These are phyloP conservation scores for Aspergillus sparsus DNA, from an alignment of 495 filamentous ascomycete species.

Conservation along the genomic window DNA sequence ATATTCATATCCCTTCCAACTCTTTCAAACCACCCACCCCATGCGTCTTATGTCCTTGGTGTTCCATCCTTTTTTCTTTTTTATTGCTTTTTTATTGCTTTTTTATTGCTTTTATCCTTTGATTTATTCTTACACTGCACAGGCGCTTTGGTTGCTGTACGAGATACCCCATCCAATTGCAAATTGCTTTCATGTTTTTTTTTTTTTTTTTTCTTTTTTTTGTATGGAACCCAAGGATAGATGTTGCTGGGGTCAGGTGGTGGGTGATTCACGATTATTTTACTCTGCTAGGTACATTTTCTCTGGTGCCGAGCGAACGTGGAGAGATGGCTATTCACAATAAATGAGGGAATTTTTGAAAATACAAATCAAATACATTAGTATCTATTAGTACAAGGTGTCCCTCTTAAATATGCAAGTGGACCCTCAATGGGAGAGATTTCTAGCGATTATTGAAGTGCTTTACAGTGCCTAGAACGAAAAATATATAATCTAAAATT, in stretches of 20 bases:
- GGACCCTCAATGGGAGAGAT: no score
- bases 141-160: slow-evolving; percentile 16
- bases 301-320: no score
- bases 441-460: no score
- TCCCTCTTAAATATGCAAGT: no score
- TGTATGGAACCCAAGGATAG: neutral
- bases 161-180: slow-evolving; percentile 20
- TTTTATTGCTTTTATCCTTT: slow-evolving; percentile 3
- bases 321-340: no score
- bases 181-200: slow-evolving; percentile 3
- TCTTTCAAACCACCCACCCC: neutral
- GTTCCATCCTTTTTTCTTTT: neutral
- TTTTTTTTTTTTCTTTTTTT: slow-evolving; percentile 13
- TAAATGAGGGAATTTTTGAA: no score
- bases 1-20: neutral
- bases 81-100: slow-evolving; percentile 12
- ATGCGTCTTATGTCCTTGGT: neutral
- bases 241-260: neutral
- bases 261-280: neutral
- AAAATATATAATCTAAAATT: no score
- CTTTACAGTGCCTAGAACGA: no score
- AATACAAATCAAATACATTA: no score
- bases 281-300: no score
- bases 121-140: neutral
- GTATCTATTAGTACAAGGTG: no score